phyloP scores from a whole-genome alignment of 495 filamentous ascomycete species.

The Barbatosphaeria neglecta region DNA sequence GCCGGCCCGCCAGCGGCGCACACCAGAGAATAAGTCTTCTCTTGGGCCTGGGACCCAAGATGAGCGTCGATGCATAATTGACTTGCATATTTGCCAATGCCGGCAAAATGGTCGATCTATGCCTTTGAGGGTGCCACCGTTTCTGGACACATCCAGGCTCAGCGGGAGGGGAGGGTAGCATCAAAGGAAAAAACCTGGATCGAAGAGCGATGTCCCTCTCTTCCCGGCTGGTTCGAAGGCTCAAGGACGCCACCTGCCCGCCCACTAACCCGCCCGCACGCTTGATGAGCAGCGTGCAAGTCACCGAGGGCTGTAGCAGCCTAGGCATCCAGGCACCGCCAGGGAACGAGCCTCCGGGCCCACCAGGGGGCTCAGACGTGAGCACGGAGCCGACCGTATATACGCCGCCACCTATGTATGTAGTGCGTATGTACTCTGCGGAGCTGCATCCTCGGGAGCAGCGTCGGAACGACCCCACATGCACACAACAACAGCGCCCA shows the following conservation, averaged over 20 bases:
- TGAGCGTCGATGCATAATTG: slow-evolving; percentile 18
- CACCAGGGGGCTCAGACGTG: not conserved
- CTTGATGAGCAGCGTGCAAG: too few species aligned
- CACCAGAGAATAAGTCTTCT: slow-evolving; percentile 3
- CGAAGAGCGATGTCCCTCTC: slow-evolving; percentile 2
- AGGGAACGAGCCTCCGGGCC: not conserved
- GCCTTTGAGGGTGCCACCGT: slow-evolving; percentile 16
- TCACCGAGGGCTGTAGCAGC: too few species aligned
- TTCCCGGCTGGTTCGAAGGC: slow-evolving; percentile 9
- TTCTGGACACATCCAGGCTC: slow-evolving; percentile 11
- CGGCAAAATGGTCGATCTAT: slow-evolving; percentile 23
- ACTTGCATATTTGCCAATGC: slow-evolving; percentile 25
- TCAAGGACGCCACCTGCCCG: too few species aligned
- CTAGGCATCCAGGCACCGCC: not conserved
- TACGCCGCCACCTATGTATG: not conserved
- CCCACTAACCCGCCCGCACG: too few species aligned
- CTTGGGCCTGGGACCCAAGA: not conserved
- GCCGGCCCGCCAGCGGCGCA: slow-evolving; percentile 2
- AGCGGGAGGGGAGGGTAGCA: slow-evolving; percentile 12
- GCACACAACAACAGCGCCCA: not conserved
- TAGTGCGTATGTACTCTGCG: not conserved
- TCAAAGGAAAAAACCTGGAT: slow-evolving; percentile 18
- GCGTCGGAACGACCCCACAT: not conserved
- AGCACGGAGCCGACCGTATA: not conserved
- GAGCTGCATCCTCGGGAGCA: not conserved